Base-by-base conservation (phyloP, 2,329 filamentous ascomycete species). In the Aureobasidium mangrovei region DNA sequence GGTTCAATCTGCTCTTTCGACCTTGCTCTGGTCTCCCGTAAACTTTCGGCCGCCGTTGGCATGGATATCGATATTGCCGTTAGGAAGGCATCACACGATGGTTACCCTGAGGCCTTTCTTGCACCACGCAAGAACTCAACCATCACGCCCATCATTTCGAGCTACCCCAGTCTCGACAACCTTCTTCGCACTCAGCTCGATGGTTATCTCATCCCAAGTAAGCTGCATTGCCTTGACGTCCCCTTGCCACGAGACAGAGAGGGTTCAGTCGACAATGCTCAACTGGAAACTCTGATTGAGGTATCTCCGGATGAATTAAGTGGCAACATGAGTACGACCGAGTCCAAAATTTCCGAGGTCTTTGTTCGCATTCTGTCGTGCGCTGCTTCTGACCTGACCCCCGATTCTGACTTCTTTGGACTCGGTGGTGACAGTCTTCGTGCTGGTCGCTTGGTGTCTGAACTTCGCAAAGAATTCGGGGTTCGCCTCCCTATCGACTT, bases 341-440 rank as follows among this genome's bases (percentile, higher is more conserved):
- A 76, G 42, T 66, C 67, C 6, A 69, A 68, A 31, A 70, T 80
- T 2, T 67, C 69, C 6, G 68, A 69, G 9, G 65, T 73, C 1
- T 79, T 79, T 54, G 72, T 74, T 6, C 63, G 71, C 2, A 69
- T 78, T 2, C 67, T 81, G 8, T 66, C 68, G 3, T 67, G 72
- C 9, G 62, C 67, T 1, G 60, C 65, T 1, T 62, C 64, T 2
- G 72, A 76, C 2, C 65, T 79, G 9, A 60, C 66, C 0, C 57
- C 61, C 0, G 62, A 70, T 1, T 72, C 73, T 0, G 75, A 79
- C 60, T 79, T 80, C 60, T 79, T 79, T 59, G 68, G 69, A 9
- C 68, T 78, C 12, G 77, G 77, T 4, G 77, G 79, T 18, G 77
- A 81, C 60, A 79, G 76, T 35, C 68, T 82, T 44, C 70, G 70